phyloP scores from a whole-genome alignment of 2,329 filamentous ascomycete genomes.

The Drechslerella coelobrocha region DNA sequence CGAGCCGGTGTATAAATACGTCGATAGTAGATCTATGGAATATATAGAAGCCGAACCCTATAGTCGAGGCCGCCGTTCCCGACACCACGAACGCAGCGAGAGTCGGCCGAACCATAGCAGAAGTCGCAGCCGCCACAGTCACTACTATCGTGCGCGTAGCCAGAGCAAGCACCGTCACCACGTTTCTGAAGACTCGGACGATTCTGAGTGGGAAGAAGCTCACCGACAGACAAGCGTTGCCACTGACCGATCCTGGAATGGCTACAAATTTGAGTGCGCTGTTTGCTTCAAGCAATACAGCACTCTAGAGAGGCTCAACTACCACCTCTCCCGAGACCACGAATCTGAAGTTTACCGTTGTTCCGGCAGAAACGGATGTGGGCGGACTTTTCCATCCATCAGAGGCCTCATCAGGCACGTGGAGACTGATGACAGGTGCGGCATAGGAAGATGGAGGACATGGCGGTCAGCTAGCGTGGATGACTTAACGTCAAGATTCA shows the following conservation, averaged over 20 bases:
- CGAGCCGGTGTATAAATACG: conserved; percentile 42
- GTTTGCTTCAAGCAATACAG: conserved; percentile 41
- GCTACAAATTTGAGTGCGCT: conserved; percentile 44
- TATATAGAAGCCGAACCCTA: conserved; percentile 37
- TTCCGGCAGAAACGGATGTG: conserved; percentile 33
- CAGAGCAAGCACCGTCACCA: conserved; percentile 35
- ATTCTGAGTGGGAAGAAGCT: conserved; percentile 40
- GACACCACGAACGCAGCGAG: conserved; percentile 25
- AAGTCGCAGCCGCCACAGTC: conserved; percentile 35
- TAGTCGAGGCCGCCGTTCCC: conserved; percentile 16
- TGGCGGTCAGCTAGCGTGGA: conserved; percentile 37
- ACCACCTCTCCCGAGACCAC: conserved; percentile 38
- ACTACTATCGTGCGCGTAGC: conserved; percentile 35
- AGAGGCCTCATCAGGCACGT: conserved; percentile 40
- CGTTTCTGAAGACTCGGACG: conserved; percentile 24
- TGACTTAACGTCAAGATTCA: conserved; percentile 36
- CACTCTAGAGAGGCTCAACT: conserved; percentile 40
- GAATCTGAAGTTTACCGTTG: conserved; percentile 39
- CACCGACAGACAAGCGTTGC: conserved; percentile 41
- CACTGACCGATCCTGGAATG: conserved; percentile 44
- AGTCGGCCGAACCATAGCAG: conserved; percentile 8
- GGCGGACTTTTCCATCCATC: conserved; percentile 27
- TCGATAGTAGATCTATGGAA: conserved; percentile 45
- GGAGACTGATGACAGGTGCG: conserved; percentile 45
- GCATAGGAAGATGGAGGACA: conserved; percentile 38